phyloP scores from a whole-genome alignment of 2,329 filamentous ascomycete species.

The Aspergillus luchuensis region DNA sequence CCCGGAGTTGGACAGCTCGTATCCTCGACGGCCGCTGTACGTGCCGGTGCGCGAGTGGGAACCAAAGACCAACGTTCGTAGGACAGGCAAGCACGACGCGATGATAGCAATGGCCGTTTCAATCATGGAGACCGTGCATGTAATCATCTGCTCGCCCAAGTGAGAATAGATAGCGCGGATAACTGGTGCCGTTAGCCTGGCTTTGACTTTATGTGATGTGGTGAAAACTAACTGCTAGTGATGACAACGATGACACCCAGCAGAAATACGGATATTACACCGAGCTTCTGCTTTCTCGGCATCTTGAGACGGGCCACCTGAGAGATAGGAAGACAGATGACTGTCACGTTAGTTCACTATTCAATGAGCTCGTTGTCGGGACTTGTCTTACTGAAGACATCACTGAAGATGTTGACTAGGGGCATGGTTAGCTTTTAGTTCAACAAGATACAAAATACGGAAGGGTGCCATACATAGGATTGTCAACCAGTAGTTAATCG shows the following conservation, averaged over 20 bases:
- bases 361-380: background rate
- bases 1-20: constrained; percentile 23
- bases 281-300: constrained; percentile 22
- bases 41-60: constrained; percentile 24
- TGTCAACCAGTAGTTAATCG: constrained; percentile 24
- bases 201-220: background rate
- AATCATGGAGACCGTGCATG: constrained; percentile 29
- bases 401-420: constrained; percentile 24
- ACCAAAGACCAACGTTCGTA: constrained; percentile 29
- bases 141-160: constrained; percentile 26
- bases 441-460: too few species aligned
- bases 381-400: constrained; percentile 20
- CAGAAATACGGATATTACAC: constrained; percentile 23
- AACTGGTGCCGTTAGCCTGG: constrained; percentile 15
- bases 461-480: constrained; percentile 20
- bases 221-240: constrained; percentile 21
- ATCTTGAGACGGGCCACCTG: constrained; percentile 23
- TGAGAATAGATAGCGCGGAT: constrained; percentile 26
- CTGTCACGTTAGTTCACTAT: constrained; percentile 10
- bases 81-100: constrained; percentile 21
- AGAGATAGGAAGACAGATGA: constrained; percentile 25
- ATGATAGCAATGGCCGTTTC: constrained; percentile 26
- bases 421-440: background rate
- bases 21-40: constrained; percentile 21
- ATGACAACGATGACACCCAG: constrained; percentile 23